Evolutionary conservation across 208 protist species (phyloP).

Genomic region (Eutreptiella sp.): DNA sequence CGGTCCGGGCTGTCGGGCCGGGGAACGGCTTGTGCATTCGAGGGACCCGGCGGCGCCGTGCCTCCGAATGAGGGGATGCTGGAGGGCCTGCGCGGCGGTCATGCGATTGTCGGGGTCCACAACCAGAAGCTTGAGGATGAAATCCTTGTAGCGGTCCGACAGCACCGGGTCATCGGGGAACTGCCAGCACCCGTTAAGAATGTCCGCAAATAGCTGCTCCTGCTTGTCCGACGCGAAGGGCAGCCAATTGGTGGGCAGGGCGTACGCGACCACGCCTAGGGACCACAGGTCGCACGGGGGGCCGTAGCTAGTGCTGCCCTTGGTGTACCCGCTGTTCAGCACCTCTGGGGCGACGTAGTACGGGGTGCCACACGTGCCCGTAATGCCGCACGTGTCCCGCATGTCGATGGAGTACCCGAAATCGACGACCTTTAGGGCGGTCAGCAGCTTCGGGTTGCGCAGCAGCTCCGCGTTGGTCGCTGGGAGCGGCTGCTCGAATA

Average conservation of each 20-base stretch:
- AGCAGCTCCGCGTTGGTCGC: too few species aligned
- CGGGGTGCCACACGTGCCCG: conserved; percentile 33
- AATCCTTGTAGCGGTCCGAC: conserved; percentile 51
- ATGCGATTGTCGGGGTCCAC: conserved; percentile 57
- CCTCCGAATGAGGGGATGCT: too few species aligned
- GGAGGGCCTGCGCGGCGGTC: conserved; percentile 68
- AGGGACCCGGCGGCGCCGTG: too few species aligned
- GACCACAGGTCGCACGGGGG: conserved; percentile 15
- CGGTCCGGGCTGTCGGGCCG: too few species aligned
- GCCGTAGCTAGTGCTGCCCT: conserved; percentile 27
- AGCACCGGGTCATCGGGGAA: conserved; percentile 14
- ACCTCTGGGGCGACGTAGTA: conserved; percentile 43
- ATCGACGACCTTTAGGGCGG: conserved; percentile 32
- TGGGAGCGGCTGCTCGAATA: too few species aligned
- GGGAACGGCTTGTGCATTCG: too few species aligned
- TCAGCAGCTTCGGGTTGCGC: too few species aligned
- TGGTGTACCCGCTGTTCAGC: conserved; percentile 14
- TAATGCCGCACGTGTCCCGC: conserved; percentile 1
- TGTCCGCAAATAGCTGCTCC: conserved; percentile 15
- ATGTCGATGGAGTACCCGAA: conserved; percentile 30
- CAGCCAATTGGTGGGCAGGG: conserved; percentile 34
- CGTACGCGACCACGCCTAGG: conserved; percentile 34
- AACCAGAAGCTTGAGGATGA: conserved; percentile 62
- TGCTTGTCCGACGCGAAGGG: conserved; percentile 32
- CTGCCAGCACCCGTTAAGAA: conserved; percentile 13